Conservation (phyloP, 345 rosid genomes). For the Eucalyptus regnans region DNA sequence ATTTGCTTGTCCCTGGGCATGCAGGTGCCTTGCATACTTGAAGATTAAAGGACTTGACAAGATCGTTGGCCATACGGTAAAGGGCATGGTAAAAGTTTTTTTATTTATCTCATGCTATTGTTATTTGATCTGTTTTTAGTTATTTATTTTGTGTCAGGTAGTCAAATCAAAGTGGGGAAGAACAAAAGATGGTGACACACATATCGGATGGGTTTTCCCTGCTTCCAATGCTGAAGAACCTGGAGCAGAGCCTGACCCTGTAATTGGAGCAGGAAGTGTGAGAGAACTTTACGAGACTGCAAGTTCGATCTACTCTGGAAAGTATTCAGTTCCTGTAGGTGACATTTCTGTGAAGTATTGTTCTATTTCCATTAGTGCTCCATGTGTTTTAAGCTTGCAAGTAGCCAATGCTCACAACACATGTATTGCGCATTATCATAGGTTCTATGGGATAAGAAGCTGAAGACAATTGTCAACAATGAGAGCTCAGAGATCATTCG, state of each 20-base stretch:
- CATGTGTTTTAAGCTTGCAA: not conserved
- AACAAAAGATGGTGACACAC: slow-evolving; percentile 3
- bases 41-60: slow-evolving; percentile 43
- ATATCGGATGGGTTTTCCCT: not conserved
- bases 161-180: slow-evolving; percentile 21
- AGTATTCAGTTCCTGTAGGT: not conserved
- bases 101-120: not conserved
- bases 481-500: slow-evolving; percentile 41
- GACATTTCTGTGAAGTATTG: not conserved
- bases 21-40: slow-evolving; percentile 29
- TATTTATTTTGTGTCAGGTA: not conserved
- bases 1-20: slow-evolving; percentile 2
- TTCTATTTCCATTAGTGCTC: not conserved
- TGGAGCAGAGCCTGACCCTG: not conserved
- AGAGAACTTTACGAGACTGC: not conserved
- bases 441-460: slow-evolving; percentile 45
- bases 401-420: not conserved
- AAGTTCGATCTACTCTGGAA: not conserved
- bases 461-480: slow-evolving; percentile 32
- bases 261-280: not conserved
- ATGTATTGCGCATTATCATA: not conserved
- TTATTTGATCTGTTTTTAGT: not conserved
- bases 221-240: not conserved
- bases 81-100: not conserved
- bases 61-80: slow-evolving; percentile 19